Evolutionary conservation across 2,329 filamentous ascomycete species (phyloP), one percentile per base, ranked within the genome.

Genomic region (Mariannaea sp.): DNA sequence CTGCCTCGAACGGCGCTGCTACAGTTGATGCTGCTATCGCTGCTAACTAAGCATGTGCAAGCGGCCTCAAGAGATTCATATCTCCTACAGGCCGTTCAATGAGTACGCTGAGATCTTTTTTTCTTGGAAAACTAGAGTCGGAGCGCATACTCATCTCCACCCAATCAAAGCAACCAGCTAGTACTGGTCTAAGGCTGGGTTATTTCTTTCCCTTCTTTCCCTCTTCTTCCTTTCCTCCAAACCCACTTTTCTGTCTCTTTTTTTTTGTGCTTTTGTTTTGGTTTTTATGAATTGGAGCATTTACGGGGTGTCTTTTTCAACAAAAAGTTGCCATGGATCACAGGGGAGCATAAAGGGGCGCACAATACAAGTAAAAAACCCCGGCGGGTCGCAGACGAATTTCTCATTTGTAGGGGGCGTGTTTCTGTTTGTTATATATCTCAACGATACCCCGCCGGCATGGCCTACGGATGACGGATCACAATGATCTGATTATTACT

Each of bases 391-490:
- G 64, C 64, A 66, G 60, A 66, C 62, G 60, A 66, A 58, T 66
- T 60, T 58, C 41, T 59, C 63, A 58, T 64, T 63, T 68, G 61
- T 56, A 54, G 56, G 60, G 63, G 59, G 63, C 64, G 63, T 67
- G 65, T 62, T 67, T 19, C 68, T 69, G 68, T 67, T 70, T 70
- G 61, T 64, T 67, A 62, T 67, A 70, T 64, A 72, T 72, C 70
- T 72, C 70, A 72, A 72, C 70, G 70, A 72, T 72, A 72, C 70
- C 70, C 70, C 69, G 69, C 64, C 63, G 62, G 64, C 58, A 62
- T 66, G 64, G 64, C 65, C 65, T 65, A 64, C 60, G 65, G 62
- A 67, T 66, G 65, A 63, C 61, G 61, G 61, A 63, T 58, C 61
- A 57, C 19, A 38, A 49, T 40, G 49, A 53, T 49, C 33, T 43